Percentiles rank a stretch among this genome's conserved stretches.
Evolutionary conservation across 2,329 filamentous ascomycete species (phyloP).

Genomic region (Sphaerulina musiva): DNA sequence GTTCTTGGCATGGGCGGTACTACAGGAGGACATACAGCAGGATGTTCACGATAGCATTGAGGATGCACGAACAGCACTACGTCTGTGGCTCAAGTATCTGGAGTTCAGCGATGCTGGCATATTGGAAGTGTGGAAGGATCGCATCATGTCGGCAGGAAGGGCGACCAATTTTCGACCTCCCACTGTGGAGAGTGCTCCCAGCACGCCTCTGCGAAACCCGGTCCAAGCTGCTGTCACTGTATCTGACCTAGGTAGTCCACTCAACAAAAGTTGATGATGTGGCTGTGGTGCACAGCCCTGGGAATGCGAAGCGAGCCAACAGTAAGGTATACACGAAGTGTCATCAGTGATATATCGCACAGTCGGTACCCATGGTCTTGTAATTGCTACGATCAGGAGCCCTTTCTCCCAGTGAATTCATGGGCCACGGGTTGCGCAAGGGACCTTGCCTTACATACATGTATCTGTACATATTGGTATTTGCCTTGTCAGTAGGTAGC

Average conservation of each 20-base stretch:
- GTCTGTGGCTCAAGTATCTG: constrained; percentile 81
- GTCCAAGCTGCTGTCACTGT: not conserved
- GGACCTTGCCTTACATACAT: too few species aligned
- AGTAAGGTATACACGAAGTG: too few species aligned
- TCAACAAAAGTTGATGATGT: not conserved
- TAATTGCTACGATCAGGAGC: too few species aligned
- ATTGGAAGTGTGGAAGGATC: constrained; percentile 73
- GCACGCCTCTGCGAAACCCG: constrained; percentile 26
- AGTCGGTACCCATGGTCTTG: too few species aligned
- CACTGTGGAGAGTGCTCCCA: constrained; percentile 26
- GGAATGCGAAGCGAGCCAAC: too few species aligned
- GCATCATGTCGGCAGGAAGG: constrained; percentile 67
- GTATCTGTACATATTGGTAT: too few species aligned
- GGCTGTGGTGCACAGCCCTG: too few species aligned
- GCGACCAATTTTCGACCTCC: constrained; percentile 44
- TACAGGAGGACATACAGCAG: constrained; percentile 90
- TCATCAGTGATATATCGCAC: too few species aligned
- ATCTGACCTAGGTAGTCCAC: not conserved
- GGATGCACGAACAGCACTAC: constrained; percentile 83
- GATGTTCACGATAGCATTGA: constrained; percentile 90
- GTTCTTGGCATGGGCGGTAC: constrained; percentile 82
- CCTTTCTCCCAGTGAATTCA: too few species aligned
- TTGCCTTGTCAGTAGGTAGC: too few species aligned
- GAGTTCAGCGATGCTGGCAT: constrained; percentile 85
- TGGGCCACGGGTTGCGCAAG: too few species aligned